Evolutionary conservation across 805 yeast species (phyloP), one percentile per base, ranked within the genome.

Genomic region (Saturnispora galanensis): DNA sequence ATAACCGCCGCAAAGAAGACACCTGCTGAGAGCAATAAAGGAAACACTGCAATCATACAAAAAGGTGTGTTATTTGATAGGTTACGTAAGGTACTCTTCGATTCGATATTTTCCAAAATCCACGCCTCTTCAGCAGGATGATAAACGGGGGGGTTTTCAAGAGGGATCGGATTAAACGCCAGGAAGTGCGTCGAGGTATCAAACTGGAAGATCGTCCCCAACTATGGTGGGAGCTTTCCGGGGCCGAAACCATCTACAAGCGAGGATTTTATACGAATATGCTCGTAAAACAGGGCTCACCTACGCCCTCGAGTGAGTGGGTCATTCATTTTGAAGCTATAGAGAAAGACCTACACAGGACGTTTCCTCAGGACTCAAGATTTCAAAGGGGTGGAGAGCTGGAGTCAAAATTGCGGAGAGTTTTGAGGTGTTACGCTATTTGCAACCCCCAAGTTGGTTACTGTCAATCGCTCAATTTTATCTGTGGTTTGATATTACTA

Each of bases 391-490:
- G 41, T 4, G 31, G 44, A 4, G 48, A 58, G 16, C 67, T 61
- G 9, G 95, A 86, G 53, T 73, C 85, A 1, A 72, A 93, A 1
- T 65, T 90, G 39, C 73, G 97, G 48, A 68, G 96, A 39, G 95
- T 90, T 0, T 68, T 90, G 36, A 72, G 77, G 17, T 87, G 95
- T 16, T 90, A 90, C 60, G 81, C 97, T 2, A 74, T 79, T 11
- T 84, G 84, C 57, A 85, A 80, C 55, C 97, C 97, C 0, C 77
- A 80, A 32, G 85, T 89, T 39, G 98, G 98, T 2, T 93, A 93
- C 65, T 93, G 98, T 63, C 98, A 93, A 60, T 85, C 96, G 12
- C 73, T 93, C 58, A 93, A 93, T 56, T 93, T 93, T 60, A 70
- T 93, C 35, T 95, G 95, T 2, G 98, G 97, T 0, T 70, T 88